Base-by-base conservation (phyloP, 352 stramenopile genomes). In the Phytophthora nicotianae region DNA sequence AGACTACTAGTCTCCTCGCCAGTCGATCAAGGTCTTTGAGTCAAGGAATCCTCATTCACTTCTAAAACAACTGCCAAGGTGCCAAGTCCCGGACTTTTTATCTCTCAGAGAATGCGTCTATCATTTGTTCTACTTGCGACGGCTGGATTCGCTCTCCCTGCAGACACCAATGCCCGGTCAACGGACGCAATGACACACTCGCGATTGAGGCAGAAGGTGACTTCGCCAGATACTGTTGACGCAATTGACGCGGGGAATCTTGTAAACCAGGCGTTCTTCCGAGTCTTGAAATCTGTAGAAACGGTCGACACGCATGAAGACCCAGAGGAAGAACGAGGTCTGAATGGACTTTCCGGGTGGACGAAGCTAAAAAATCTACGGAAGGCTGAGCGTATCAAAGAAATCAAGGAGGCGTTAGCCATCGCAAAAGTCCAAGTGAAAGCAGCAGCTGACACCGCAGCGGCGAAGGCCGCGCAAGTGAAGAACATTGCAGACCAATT, bases 371-470 rank as follows among this genome's bases (percentile, higher is more conserved):
- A 60, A 5, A 17, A 21, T 20, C 52, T 60, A 19, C 27, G 41
- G 16, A 60, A 60, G 14, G 21, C 14, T 40, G 40, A 60, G 19
- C 26, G 40, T n/a, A 24, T 60, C 41, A 51, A 33, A 40, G 40
- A 60, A 23, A 37, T 60, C 19, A 33, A 33, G 16, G 52, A 60
- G 19, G 52, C 37, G 13, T 51, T 60, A 20, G 19, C 26, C 2
- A 32, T 51, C 13, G 38, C 38, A 17, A 60, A 50, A 21, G 21
- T 33, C 13, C 5, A 51, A 24, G 52, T 43, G 20, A 60, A 60
- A 32, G 29, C 27, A 35, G 52, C 40, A 13, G 40, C 52, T 59
- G 24, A 51, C 42, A 40, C 52, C 8, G 40, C 41, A 38, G 52
- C 37, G n/a, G 40, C 29, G 17, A 38, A 38, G 32, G 32, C 9